Conservation (phyloP, 1,284 basidiomycete species). For the Athelia sp. region DNA sequence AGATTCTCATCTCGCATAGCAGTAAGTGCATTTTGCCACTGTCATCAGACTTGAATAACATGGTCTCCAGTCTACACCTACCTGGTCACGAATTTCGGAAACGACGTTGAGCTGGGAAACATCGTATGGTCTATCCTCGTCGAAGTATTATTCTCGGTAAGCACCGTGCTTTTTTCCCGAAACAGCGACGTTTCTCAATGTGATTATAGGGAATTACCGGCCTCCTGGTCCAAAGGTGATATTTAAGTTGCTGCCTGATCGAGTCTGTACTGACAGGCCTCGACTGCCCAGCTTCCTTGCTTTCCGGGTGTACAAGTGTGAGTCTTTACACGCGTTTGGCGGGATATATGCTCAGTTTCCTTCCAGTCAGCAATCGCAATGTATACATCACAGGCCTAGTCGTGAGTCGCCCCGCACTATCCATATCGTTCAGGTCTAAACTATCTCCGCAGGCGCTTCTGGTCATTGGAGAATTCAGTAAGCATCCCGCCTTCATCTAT, state of each 20-base stretch:
- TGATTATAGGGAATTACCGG: slow-evolving; percentile 31
- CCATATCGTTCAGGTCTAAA: not conserved
- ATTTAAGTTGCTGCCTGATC: too few species aligned
- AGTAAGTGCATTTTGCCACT: slow-evolving; percentile 23
- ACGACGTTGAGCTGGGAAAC: slow-evolving; percentile 24
- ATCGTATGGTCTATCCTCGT: slow-evolving; percentile 39
- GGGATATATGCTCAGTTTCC: not conserved
- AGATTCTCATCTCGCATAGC: slow-evolving; percentile 49
- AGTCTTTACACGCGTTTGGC: slow-evolving; percentile 12
- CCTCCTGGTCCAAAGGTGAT: slow-evolving; percentile 45
- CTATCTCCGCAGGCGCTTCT: slow-evolving; percentile 15
- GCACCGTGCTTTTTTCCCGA: slow-evolving; percentile 38
- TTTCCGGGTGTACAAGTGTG: slow-evolving; percentile 44
- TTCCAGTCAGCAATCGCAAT: slow-evolving; percentile 42
- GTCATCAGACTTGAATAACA: not conserved
- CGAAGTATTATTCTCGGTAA: not conserved
- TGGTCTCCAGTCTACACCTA: slow-evolving; percentile 46
- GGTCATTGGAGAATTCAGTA: slow-evolving; percentile 48
- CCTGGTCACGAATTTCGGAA: slow-evolving; percentile 42
- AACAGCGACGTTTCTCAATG: slow-evolving; percentile 2
- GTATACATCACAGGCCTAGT: slow-evolving; percentile 32
- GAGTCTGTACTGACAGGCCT: too few species aligned
- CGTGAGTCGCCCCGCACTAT: slow-evolving; percentile 23
- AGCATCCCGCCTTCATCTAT: too few species aligned
- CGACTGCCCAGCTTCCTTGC: slow-evolving; percentile 36